Percentiles rank a stretch among this genome's conserved stretches.
Conservation (phyloP, 192 early-diverging fungal species). For the Coemansia sp. region DNA sequence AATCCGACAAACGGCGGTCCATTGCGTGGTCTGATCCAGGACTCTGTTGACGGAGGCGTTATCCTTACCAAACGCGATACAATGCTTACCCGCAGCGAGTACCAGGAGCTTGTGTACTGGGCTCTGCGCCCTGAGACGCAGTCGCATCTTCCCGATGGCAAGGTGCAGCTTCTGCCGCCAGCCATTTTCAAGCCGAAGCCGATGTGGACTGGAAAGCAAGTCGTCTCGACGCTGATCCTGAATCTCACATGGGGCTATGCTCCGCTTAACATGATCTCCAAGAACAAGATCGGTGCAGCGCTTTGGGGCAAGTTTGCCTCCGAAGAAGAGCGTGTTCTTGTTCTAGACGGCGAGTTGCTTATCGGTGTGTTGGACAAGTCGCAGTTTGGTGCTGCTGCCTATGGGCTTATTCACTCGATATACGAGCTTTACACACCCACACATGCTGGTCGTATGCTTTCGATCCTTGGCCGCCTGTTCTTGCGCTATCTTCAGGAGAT, state of each 20-base stretch:
- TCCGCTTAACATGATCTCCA: conserved; percentile 85
- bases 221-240: conserved; percentile 87
- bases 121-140: conserved; percentile 71
- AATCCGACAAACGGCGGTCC: conserved; percentile 97
- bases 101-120: conserved; percentile 92
- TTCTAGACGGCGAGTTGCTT: conserved; percentile 87
- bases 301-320: conserved; percentile 80
- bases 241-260: conserved; percentile 81
- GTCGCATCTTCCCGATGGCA: conserved; percentile 61
- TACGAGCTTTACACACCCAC: conserved; percentile 92
- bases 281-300: conserved; percentile 81
- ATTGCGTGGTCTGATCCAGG: conserved; percentile 96
- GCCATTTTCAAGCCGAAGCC: conserved; percentile 82
- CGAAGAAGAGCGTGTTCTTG: conserved; percentile 77
- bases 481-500: conserved; percentile 82
- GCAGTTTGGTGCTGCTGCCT: conserved; percentile 90
- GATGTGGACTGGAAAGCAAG: conserved; percentile 98
- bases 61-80: conserved; percentile 87
- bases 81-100: conserved; percentile 83
- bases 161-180: conserved; percentile 82
- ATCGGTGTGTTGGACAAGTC: conserved; percentile 96
- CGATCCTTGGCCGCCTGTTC: conserved; percentile 88
- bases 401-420: conserved; percentile 93
- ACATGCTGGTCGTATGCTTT: conserved; percentile 87
- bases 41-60: conserved; percentile 97